Conservation (phyloP, 495 filamentous ascomycete genomes). For the Podospora didyma region DNA sequence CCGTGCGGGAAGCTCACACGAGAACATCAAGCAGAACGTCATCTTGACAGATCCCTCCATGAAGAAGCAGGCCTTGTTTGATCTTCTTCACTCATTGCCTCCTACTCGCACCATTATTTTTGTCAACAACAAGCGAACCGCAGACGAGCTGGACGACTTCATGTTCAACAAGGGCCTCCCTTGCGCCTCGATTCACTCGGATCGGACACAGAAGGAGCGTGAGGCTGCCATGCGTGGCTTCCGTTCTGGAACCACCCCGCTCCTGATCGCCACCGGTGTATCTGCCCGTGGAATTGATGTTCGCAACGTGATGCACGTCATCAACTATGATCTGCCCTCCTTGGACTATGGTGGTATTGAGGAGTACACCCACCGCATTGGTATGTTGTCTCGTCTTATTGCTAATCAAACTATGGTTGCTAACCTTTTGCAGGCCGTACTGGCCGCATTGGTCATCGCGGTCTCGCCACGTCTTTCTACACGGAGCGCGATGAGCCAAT, state of each 20-base stretch:
- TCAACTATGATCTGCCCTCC: conserved; percentile 86
- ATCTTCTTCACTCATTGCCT: conserved; percentile 62
- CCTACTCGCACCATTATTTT: conserved; percentile 88
- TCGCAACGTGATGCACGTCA: conserved; percentile 77
- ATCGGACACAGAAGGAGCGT: conserved; percentile 85
- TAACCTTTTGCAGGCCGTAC: conserved; percentile 68
- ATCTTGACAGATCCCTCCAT: conserved; percentile 53
- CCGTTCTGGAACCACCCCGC: conserved; percentile 64
- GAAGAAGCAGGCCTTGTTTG: conserved; percentile 69
- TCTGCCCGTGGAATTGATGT: conserved; percentile 90
- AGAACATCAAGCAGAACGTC: conserved; percentile 75
- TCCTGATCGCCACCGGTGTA: conserved; percentile 82
- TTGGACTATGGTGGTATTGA: conserved; percentile 74
- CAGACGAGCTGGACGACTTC: conserved; percentile 82
- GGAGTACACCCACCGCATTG: conserved; percentile 93
- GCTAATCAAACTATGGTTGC: neutral
- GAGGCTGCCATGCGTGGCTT: conserved; percentile 92
- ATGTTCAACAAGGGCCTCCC: conserved; percentile 76
- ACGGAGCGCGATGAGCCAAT: conserved; percentile 63
- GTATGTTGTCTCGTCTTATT: conserved; percentile 42
- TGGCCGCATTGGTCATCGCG: conserved; percentile 85
- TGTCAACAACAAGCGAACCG: conserved; percentile 71
- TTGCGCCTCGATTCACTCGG: conserved; percentile 78
- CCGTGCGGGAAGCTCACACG: conserved; percentile 73
- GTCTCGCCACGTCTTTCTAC: conserved; percentile 86